Base-by-base conservation (phyloP, 2,329 filamentous ascomycete genomes). In the Didymella glomerata region DNA sequence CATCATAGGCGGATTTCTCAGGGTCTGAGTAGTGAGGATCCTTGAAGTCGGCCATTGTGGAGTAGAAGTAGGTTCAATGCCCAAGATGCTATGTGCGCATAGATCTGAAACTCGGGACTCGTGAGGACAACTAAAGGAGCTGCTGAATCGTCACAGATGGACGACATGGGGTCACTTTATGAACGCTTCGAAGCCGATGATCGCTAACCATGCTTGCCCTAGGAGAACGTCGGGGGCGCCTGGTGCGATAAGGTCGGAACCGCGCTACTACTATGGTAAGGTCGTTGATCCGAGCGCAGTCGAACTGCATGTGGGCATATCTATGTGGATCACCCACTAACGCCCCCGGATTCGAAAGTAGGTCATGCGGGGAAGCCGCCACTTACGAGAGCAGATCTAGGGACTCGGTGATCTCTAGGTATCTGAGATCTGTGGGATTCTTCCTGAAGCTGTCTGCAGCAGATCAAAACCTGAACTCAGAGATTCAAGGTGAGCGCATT, bases 31-130 rank as follows among this genome's bases (percentile, higher is more conserved):
- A 36, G 20, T 48, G 18, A 14, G 18, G 34, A 11, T 54, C 57
- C 32, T 54, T 60, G 34, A 41, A 60, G 11, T 60, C 57, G 42
- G 47, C 20, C 57, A 60, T 60, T 22, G 47, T 44, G 50, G 7
- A 51, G 1, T 3, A 13, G 14, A 11, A n/a, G 2, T 4, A n/a
- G 2, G 36, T 22, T n/a, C 4, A 27, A 38, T 42, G 34, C 11
- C 20, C 25, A 10, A 27, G 16, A 25, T 20, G 16, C 11, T 44
- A 45, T n/a, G n/a, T 46, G 16, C 13, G 34, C 16, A 54, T n/a
- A 9, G 27, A 18, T 25, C 6, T 13, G 25, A 34, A 22, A 24
- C 20, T n/a, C 24, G 6, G 10, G 8, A 11, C 10, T 30, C 22
- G 11, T 25, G 38, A 38, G 38, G 24, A 49, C 49, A 53, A 46